A percentile compares a stretch with the other conserved stretches of the same genome.
Evolutionary conservation across 179 eudicot genomes (phyloP).

Genomic region (Camellia oleifera): DNA sequence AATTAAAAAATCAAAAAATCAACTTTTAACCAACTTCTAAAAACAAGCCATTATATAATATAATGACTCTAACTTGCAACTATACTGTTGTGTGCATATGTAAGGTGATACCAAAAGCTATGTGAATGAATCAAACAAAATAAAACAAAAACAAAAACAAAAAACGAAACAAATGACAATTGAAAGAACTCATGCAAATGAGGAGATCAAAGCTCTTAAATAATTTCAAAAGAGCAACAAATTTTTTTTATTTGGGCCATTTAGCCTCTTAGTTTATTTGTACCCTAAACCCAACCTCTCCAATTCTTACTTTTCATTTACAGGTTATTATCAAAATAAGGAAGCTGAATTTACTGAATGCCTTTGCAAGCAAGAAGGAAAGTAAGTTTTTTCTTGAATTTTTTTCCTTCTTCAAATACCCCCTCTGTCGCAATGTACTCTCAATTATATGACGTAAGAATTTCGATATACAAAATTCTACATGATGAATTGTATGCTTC

Average conservation of each 20-base stretch:
- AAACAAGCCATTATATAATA: too few species aligned
- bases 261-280: background rate
- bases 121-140: too few species aligned
- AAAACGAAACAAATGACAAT: background rate
- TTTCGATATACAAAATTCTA: too few species aligned
- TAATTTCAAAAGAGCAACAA: background rate
- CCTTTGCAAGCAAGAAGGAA: slow-evolving; percentile 65
- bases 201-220: background rate
- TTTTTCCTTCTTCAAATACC: too few species aligned
- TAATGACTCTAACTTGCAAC: too few species aligned
- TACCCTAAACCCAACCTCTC: background rate
- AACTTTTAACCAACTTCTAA: too few species aligned
- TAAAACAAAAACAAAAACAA: background rate
- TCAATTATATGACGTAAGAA: too few species aligned
- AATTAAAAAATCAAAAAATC: too few species aligned
- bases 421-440: too few species aligned
- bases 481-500: background rate
- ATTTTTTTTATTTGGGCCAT: background rate
- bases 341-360: slow-evolving; percentile 60
- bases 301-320: background rate
- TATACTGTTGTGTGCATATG: too few species aligned
- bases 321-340: slow-evolving; percentile 74
- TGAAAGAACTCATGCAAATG: background rate
- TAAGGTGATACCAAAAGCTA: too few species aligned
- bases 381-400: slow-evolving; percentile 35